Evolutionary conservation across 148 eudicot genomes (phyloP).

Genomic region (Silene latifolia): DNA sequence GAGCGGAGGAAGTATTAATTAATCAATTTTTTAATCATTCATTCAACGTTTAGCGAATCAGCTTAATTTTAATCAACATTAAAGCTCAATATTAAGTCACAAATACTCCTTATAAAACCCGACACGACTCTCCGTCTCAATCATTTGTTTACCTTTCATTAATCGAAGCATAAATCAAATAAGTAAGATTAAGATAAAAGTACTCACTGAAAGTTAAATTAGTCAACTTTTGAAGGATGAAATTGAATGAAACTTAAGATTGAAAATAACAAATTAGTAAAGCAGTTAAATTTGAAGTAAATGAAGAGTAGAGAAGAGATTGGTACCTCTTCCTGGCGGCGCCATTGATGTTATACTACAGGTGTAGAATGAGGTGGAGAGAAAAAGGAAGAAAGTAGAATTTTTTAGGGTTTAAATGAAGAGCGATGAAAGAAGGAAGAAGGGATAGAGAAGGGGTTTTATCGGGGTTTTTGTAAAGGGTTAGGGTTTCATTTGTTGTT

Average conservation of each 20-base stretch:
- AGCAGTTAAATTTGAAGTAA: background rate
- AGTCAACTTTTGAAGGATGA: background rate
- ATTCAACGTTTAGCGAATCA: too few relatives aligned
- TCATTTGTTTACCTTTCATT: background rate
- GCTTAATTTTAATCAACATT: too few relatives aligned
- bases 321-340: slow-evolving; percentile 27
- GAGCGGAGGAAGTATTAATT: too few relatives aligned
- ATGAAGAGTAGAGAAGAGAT: background rate
- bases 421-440: background rate
- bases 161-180: too few relatives aligned
- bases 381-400: background rate
- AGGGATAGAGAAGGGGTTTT: background rate
- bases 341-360: slow-evolving; percentile 8
- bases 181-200: too few relatives aligned
- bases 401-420: background rate
- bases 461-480: too few relatives aligned
- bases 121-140: background rate
- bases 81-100: too few relatives aligned
- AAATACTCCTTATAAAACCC: too few relatives aligned
- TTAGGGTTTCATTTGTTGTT: too few relatives aligned
- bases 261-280: too few relatives aligned
- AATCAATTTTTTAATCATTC: background rate
- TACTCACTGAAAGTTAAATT: too few relatives aligned
- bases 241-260: too few relatives aligned
- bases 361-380: background rate